Percentiles rank a stretch among this genome's conserved stretches.
Conservation (phyloP, 495 filamentous ascomycete genomes). For the Neurospora sp. region DNA sequence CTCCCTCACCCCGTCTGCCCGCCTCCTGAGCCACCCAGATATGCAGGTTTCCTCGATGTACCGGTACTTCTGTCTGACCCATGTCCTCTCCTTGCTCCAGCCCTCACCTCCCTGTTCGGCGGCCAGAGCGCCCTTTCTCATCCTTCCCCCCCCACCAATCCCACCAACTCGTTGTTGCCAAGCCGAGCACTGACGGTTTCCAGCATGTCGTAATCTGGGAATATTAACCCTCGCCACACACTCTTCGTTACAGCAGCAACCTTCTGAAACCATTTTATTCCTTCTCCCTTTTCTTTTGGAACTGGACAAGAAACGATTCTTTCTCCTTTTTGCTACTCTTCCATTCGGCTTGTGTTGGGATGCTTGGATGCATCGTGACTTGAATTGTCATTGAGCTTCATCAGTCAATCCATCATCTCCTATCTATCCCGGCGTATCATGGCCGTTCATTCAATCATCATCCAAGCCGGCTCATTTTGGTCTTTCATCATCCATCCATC, state of each 20-base stretch:
- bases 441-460: not conserved
- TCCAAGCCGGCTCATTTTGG: not conserved
- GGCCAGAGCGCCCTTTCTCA: not conserved
- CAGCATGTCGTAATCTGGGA: not conserved
- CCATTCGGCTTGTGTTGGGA: not conserved
- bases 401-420: not conserved
- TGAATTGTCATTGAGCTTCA: not conserved
- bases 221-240: not conserved
- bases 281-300: not conserved
- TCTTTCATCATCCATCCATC: not conserved
- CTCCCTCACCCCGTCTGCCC: conserved; percentile 3
- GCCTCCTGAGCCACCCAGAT: conserved; percentile 12
- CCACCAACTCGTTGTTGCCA: not conserved
- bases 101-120: not conserved
- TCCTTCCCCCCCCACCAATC: not conserved
- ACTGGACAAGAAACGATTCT: not conserved
- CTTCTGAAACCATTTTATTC: not conserved
- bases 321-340: not conserved
- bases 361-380: not conserved
- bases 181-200: not conserved
- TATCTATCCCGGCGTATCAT: not conserved
- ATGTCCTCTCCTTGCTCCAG: not conserved
- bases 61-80: conserved; percentile 16
- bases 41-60: conserved; percentile 18
- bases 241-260: not conserved